Conservation (phyloP, 2,329 filamentous ascomycete genomes). For the Blastomyces emzantsi region DNA sequence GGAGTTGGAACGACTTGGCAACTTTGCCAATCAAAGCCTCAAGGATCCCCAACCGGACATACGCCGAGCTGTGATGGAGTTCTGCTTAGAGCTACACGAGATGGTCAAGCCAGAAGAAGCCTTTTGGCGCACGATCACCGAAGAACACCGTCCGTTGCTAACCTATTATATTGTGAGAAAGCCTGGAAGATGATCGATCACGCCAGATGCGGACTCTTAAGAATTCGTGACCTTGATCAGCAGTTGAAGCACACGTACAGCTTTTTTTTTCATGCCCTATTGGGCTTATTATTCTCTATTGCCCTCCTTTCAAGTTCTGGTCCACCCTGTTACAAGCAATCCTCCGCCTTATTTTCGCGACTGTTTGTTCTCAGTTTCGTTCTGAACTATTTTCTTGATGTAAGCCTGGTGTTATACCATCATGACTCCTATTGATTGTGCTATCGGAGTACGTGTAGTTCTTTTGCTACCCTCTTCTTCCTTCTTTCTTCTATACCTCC, state of each 20-base stretch:
- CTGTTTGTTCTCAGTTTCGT: background rate
- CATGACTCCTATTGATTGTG: background rate
- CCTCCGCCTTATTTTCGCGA: background rate
- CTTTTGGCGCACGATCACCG: constrained; percentile 27
- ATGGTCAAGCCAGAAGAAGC: constrained; percentile 23
- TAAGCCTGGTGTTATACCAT: background rate
- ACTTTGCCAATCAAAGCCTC: constrained; percentile 27
- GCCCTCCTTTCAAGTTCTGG: background rate
- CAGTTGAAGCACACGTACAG: background rate
- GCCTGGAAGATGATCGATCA: constrained; percentile 5
- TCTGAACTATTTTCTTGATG: no score
- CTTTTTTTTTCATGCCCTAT: background rate
- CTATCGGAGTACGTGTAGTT: background rate
- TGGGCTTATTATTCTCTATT: background rate
- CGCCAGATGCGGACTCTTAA: background rate
- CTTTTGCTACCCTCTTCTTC: background rate
- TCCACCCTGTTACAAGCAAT: background rate
- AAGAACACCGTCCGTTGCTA: constrained; percentile 28
- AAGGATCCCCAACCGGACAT: constrained; percentile 30
- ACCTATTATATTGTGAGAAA: constrained; percentile 29
- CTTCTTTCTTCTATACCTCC: background rate
- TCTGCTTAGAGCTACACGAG: constrained; percentile 24
- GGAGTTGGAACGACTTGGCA: constrained; percentile 25
- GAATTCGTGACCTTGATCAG: background rate
- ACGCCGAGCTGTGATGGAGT: constrained; percentile 30